Conservation (phyloP, 139 green algal genomes). For the Haematococcus sp. region DNA sequence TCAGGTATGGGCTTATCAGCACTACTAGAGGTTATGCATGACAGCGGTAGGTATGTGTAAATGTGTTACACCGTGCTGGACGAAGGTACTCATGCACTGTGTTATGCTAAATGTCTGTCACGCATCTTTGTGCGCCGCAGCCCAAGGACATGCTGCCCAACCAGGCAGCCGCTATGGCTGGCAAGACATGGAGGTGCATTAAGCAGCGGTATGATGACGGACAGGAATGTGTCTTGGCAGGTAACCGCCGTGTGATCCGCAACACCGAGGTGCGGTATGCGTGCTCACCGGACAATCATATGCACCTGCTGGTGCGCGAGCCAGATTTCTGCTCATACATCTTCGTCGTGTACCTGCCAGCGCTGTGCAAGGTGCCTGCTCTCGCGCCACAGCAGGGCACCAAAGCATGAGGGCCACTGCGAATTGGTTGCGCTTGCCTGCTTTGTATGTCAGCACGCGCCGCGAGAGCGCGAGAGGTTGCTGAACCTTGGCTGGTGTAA, state of each 20-base stretch:
- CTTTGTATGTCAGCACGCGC: too few relatives aligned
- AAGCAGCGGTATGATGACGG: constrained; percentile 30
- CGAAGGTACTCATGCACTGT: not conserved
- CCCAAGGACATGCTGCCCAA: constrained; percentile 38
- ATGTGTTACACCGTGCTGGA: too few relatives aligned
- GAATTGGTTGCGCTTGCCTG: too few relatives aligned
- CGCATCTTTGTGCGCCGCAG: not conserved
- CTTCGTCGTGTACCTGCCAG: constrained; percentile 43
- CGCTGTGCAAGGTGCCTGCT: constrained; percentile 31
- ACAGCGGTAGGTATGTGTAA: too few relatives aligned
- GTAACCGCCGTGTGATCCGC: constrained; percentile 14
- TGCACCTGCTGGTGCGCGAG: constrained; percentile 51
- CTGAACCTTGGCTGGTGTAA: too few relatives aligned
- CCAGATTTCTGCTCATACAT: constrained; percentile 55
- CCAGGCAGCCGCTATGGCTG: not conserved
- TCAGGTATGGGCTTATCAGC: too few relatives aligned
- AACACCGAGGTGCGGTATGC: constrained; percentile 37
- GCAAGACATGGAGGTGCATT: constrained; percentile 32
- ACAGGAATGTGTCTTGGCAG: constrained; percentile 32
- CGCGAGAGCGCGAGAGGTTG: too few relatives aligned
- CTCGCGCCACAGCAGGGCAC: constrained; percentile 5
- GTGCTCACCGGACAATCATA: constrained; percentile 41
- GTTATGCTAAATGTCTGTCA: not conserved
- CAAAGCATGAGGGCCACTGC: too few relatives aligned
- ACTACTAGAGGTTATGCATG: too few relatives aligned